Percentiles rank a stretch among this genome's conserved stretches.
Evolutionary conservation across 1,284 basidiomycete genomes (phyloP).

Genomic region (Malassezia sp.): DNA sequence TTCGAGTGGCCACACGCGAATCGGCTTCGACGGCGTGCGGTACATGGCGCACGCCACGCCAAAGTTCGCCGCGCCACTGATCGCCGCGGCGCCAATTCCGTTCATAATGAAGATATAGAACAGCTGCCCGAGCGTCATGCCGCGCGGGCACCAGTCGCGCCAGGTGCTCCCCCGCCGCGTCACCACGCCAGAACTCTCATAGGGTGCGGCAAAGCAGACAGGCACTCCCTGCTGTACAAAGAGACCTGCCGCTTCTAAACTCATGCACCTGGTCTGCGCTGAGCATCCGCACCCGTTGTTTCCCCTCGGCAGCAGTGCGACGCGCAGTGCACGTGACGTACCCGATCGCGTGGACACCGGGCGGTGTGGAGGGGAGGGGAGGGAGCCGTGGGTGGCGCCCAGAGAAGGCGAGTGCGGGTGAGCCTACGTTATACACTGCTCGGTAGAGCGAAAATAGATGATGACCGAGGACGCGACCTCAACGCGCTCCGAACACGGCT

Average conservation of each 20-base stretch:
- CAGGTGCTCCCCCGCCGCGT: slow-evolving; percentile 1
- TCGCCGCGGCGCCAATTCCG: slow-evolving; percentile 10
- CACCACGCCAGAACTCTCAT: slow-evolving; percentile 49
- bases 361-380: background rate
- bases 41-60: slow-evolving; percentile 35
- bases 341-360: background rate
- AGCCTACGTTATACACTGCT: no score
- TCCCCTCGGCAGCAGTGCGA: no score
- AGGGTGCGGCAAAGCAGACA: slow-evolving; percentile 50
- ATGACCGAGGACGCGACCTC: no score
- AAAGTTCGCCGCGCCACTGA: slow-evolving; percentile 36
- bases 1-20: slow-evolving; percentile 31
- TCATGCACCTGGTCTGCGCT: no score
- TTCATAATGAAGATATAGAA: slow-evolving; percentile 19
- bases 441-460: no score
- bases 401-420: no score
- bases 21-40: slow-evolving; percentile 12
- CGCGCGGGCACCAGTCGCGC: slow-evolving; percentile 15
- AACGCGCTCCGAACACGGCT: no score
- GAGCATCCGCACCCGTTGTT: no score
- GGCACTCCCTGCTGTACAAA: slow-evolving; percentile 2
- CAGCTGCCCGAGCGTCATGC: slow-evolving; percentile 3
- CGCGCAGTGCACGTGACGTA: no score
- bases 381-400: background rate
- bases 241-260: slow-evolving; percentile 1